These are phyloP conservation scores for Penicillium soppii DNA, from an alignment of 495 filamentous ascomycete genomes.

Conservation along the genomic window DNA sequence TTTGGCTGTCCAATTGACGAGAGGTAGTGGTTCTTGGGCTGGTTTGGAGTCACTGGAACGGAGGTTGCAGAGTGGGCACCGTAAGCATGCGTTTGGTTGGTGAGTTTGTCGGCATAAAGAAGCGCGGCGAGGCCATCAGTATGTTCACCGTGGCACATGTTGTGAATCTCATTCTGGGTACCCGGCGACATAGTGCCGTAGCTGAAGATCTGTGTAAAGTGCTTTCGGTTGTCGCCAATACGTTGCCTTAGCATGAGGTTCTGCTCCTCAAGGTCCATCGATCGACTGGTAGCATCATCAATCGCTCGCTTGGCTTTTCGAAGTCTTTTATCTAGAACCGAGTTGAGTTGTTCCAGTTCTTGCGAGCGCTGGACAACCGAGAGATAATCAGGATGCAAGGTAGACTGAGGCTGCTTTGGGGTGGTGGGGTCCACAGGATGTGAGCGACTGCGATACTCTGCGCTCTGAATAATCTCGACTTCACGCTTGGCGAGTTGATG, in stretches of 20 bases:
- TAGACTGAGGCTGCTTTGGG: slow-evolving; percentile 28
- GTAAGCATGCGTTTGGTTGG: slow-evolving; percentile 53
- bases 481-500: slow-evolving; percentile 90
- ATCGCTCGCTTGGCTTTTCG: slow-evolving; percentile 74
- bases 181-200: slow-evolving; percentile 46
- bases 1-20: slow-evolving; percentile 57
- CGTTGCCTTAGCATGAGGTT: slow-evolving; percentile 74
- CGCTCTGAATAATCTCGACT: slow-evolving; percentile 77
- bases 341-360: slow-evolving; percentile 63
- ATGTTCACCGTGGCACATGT: slow-evolving; percentile 41
- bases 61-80: slow-evolving; percentile 53
- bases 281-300: slow-evolving; percentile 58
- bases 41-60: slow-evolving; percentile 71
- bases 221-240: slow-evolving; percentile 83
- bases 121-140: slow-evolving; percentile 71
- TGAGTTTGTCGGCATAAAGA: slow-evolving; percentile 68
- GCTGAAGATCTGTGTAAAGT: slow-evolving; percentile 68
- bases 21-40: slow-evolving; percentile 51
- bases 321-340: slow-evolving; percentile 59
- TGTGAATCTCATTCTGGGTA: slow-evolving; percentile 45
- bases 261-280: slow-evolving; percentile 58
- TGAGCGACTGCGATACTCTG: slow-evolving; percentile 43
- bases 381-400: slow-evolving; percentile 41
- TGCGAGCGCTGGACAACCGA: slow-evolving; percentile 51
- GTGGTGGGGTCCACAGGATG: slow-evolving; percentile 32